Base-by-base conservation (phyloP, 768 basidiomycete genomes). In the Coprinopsis sp. region DNA sequence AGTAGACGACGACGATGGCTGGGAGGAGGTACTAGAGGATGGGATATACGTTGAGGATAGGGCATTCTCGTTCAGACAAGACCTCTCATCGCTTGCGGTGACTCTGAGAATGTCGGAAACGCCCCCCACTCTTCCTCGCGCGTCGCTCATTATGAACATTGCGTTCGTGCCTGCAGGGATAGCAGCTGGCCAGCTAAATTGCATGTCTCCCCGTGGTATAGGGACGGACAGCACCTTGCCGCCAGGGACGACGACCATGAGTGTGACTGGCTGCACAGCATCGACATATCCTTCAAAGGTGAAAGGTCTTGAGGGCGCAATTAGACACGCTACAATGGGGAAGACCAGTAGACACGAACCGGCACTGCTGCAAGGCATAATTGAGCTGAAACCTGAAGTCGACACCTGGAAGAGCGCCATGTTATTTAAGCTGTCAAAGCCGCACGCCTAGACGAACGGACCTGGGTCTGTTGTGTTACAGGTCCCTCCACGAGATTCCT, bases 181-280 rank as follows among this genome's bases (percentile, higher is more conserved):
- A 58, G 81, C 69, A 14, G 75, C 77, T 25, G 57, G 63, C 87
- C 84, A 87, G n/a, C 60, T 55, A 53, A 64, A 81, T 3, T 63
- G 65, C 4, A 62, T 50, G 6, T 69, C 60, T 12, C 71, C 71
- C 3, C 41, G 39, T 2, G 72, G 69, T 28, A 77, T 70, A 6
- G 60, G 47, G 11, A 87, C 52, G 16, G 68, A 49, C 45, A 84
- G 69, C 1, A 67, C 56, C 31, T 72, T 65, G 10, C 87, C 87
- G 18, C 73, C 74, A 27, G 86, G 86, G 45, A 90, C 77, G 24
- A 82, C 61, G 19, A 73, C 84, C 78, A 85, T 46, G 28, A 84
- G 72, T 4, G 74, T 76, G 22, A 82, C 65, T 1, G 84, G 84
- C 38, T 76, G 70, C 16, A 62, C 46, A 3, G 82, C 82, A 4